A percentile compares a stretch with the other conserved stretches of the same genome.
These are phyloP conservation scores for Cryptococcus hybrid DNA, from an alignment of 1,284 basidiomycete genomes.

Conservation along the genomic window DNA sequence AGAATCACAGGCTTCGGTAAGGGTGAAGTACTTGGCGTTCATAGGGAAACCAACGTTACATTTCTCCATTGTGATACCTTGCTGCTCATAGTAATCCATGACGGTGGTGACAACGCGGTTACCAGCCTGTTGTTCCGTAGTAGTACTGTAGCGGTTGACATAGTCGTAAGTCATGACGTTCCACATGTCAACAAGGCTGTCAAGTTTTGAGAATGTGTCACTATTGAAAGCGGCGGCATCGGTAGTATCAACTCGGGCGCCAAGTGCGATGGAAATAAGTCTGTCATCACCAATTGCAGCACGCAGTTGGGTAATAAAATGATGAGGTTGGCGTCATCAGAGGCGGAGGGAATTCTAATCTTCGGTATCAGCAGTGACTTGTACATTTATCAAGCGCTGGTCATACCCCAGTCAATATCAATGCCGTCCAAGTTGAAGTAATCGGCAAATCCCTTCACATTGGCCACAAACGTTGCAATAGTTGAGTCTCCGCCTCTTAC, in stretches of 20 bases:
- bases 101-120: conserved; percentile 15
- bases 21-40: conserved; percentile 37
- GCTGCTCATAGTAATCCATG: conserved; percentile 15
- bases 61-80: conserved; percentile 16
- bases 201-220: conserved; percentile 12
- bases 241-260: conserved; percentile 3
- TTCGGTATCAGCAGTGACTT: background rate
- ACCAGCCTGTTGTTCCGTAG: conserved; percentile 22
- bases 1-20: conserved; percentile 4
- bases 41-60: conserved; percentile 29
- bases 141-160: conserved; percentile 17
- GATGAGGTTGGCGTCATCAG: conserved; percentile 12
- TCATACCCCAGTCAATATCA: conserved; percentile 36
- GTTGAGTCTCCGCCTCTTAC: conserved; percentile 5
- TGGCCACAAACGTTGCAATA: conserved; percentile 9
- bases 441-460: conserved; percentile 8
- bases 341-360: conserved; percentile 9
- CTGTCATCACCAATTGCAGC: conserved; percentile 8
- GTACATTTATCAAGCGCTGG: background rate
- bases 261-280: conserved; percentile 21
- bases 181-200: conserved; percentile 25
- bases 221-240: conserved; percentile 12
- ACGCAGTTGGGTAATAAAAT: conserved; percentile 10
- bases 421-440: conserved; percentile 21
- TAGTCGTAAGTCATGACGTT: conserved; percentile 35